These are phyloP conservation scores for Penicillium psychrosexuale DNA, from an alignment of 2,329 filamentous ascomycete species.

Conservation along the genomic window DNA sequence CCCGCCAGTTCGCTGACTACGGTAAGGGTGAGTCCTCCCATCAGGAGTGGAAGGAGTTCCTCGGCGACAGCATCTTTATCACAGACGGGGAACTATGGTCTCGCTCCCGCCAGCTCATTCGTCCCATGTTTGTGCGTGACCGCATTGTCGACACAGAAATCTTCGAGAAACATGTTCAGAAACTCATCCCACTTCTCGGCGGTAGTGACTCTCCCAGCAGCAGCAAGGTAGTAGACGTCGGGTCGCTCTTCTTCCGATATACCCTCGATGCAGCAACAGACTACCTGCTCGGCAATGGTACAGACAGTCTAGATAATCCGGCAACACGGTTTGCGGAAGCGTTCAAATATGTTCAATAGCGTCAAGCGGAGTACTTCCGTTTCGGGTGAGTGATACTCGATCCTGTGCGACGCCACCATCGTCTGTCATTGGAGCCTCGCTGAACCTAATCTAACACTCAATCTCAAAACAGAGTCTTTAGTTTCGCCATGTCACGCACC, in stretches of 20 bases:
- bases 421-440: not conserved
- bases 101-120: slow-evolving; percentile 73
- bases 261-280: slow-evolving; percentile 83
- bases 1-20: slow-evolving; percentile 79
- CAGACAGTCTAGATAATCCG: slow-evolving; percentile 60
- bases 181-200: slow-evolving; percentile 66
- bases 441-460: slow-evolving; percentile 9
- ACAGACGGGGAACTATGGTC: slow-evolving; percentile 82
- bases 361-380: slow-evolving; percentile 66
- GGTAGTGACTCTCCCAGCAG: slow-evolving; percentile 36
- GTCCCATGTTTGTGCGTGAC: slow-evolving; percentile 84
- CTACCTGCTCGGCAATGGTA: slow-evolving; percentile 75
- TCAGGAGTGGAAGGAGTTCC: slow-evolving; percentile 69
- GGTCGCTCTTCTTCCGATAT: slow-evolving; percentile 75
- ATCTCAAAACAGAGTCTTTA: slow-evolving; percentile 53
- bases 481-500: slow-evolving; percentile 59
- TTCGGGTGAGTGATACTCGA: slow-evolving; percentile 49
- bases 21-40: slow-evolving; percentile 77
- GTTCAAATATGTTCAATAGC: slow-evolving; percentile 73
- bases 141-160: slow-evolving; percentile 77
- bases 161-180: slow-evolving; percentile 76
- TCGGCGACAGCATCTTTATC: slow-evolving; percentile 81
- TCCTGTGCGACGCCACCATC: not conserved
- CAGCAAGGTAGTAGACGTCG: slow-evolving; percentile 61
- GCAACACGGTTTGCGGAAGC: slow-evolving; percentile 72